phyloP scores from a whole-genome alignment of 805 yeast species.

The Kurtzmaniella fragi region DNA sequence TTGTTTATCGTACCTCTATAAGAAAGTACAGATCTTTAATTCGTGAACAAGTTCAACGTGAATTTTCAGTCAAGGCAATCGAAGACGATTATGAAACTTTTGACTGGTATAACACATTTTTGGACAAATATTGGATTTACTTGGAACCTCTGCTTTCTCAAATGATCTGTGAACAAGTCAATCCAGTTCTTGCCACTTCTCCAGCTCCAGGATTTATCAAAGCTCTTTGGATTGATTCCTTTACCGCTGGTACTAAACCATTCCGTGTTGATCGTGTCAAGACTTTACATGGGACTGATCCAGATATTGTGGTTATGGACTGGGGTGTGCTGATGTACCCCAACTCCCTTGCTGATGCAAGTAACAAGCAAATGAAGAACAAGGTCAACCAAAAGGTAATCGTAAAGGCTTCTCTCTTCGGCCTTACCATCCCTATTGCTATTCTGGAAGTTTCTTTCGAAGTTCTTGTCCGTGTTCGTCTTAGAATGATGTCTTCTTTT shows the following conservation, averaged over 20 bases:
- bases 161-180: constrained; percentile 79
- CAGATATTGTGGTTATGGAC: constrained; percentile 95
- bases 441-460: constrained; percentile 77
- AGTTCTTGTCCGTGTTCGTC: constrained; percentile 70
- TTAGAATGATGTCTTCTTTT: constrained; percentile 84
- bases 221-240: constrained; percentile 77
- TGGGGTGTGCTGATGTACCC: constrained; percentile 94
- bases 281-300: constrained; percentile 83
- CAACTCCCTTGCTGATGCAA: constrained; percentile 79
- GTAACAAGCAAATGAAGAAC: constrained; percentile 77
- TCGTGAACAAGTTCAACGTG: constrained; percentile 81
- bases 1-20: constrained; percentile 78
- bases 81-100: constrained; percentile 89
- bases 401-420: constrained; percentile 77
- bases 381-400: constrained; percentile 78
- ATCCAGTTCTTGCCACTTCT: constrained; percentile 73
- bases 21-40: constrained; percentile 70
- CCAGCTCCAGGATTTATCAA: constrained; percentile 81
- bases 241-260: constrained; percentile 93
- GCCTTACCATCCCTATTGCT: constrained; percentile 71
- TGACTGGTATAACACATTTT: constrained; percentile 90
- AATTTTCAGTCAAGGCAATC: constrained; percentile 70
- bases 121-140: constrained; percentile 88
- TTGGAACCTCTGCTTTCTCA: constrained; percentile 87
- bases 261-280: constrained; percentile 89